A percentile compares a stretch with the other conserved stretches of the same genome.
Conservation (phyloP, 1,139 yeast species). For the Blastobotrys persicus region DNA sequence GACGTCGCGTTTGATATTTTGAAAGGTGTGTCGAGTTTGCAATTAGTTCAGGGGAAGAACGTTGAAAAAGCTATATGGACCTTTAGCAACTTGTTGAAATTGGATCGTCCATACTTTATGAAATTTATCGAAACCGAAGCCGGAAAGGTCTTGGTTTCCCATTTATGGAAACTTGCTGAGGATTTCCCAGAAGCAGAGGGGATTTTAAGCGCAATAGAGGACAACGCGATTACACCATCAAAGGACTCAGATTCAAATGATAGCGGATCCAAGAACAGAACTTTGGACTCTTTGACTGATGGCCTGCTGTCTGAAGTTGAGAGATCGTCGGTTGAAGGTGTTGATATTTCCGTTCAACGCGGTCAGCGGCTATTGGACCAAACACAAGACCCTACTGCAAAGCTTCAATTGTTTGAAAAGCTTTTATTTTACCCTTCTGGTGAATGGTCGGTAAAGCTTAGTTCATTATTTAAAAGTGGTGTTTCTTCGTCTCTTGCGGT, state of each 20-base stretch:
- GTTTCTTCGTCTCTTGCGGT: slow-evolving; percentile 18
- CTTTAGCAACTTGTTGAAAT: slow-evolving; percentile 18
- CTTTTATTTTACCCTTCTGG: slow-evolving; percentile 18
- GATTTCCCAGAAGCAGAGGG: slow-evolving; percentile 21
- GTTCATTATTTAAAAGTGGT: slow-evolving; percentile 12
- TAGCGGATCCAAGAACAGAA: slow-evolving; percentile 15
- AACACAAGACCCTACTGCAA: slow-evolving; percentile 16
- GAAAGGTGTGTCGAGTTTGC: slow-evolving; percentile 19
- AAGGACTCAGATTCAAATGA: slow-evolving; percentile 8
- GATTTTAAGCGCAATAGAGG: slow-evolving; percentile 20
- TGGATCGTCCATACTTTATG: slow-evolving; percentile 20
- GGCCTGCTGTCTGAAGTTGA: slow-evolving; percentile 21
- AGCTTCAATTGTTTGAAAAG: slow-evolving; percentile 18
- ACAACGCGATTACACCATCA: slow-evolving; percentile 16
- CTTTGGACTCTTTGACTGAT: slow-evolving; percentile 20
- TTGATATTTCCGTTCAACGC: slow-evolving; percentile 21
- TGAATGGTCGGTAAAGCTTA: slow-evolving; percentile 15
- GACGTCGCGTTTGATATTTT: slow-evolving; percentile 22
- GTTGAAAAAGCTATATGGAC: slow-evolving; percentile 21
- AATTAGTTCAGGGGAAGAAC: slow-evolving; percentile 18
- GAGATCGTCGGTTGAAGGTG: slow-evolving; percentile 20
- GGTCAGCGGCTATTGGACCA: slow-evolving; percentile 20
- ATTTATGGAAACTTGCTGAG: slow-evolving; percentile 22
- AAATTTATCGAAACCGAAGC: slow-evolving; percentile 20
- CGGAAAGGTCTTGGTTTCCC: slow-evolving; percentile 23